Conservation (phyloP, 495 filamentous ascomycete genomes). For the Aspergillus asperescens region DNA sequence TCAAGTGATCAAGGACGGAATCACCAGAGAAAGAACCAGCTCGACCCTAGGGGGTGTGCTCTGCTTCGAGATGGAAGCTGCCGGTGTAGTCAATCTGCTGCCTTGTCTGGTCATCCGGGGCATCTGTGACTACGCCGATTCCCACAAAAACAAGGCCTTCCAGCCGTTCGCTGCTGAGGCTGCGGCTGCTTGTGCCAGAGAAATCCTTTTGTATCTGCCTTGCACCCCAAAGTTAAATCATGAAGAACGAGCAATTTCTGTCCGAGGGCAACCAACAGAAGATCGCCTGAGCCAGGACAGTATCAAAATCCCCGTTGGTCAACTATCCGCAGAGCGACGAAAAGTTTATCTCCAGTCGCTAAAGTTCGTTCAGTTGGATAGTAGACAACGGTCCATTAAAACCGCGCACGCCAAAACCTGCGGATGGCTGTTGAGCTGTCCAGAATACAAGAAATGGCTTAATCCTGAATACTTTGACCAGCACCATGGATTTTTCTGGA, state of each 20-base stretch:
- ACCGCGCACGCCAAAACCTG: no score
- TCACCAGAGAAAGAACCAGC: not conserved
- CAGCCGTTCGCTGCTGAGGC: not conserved
- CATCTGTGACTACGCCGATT: conserved; percentile 1
- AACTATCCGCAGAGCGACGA: no score
- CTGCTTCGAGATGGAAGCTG: conserved; percentile 8
- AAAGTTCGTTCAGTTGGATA: no score
- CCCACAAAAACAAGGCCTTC: not conserved
- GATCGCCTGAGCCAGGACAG: no score
- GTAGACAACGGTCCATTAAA: no score
- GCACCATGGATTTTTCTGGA: conserved; percentile 11
- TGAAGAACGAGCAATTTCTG: not conserved
- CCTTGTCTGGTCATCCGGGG: conserved; percentile 1
- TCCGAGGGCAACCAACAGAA: no score
- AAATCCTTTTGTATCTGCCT: not conserved
- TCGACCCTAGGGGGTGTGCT: not conserved
- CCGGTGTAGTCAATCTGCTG: not conserved
- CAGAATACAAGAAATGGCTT: no score
- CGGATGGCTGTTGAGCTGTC: no score
- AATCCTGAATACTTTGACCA: no score
- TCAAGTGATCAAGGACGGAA: not conserved
- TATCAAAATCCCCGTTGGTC: no score
- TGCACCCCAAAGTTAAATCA: not conserved
- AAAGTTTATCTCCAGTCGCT: no score
- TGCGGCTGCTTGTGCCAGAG: not conserved